phyloP scores from a whole-genome alignment of 352 stramenopile genomes.

The Phytophthora tubulina region DNA sequence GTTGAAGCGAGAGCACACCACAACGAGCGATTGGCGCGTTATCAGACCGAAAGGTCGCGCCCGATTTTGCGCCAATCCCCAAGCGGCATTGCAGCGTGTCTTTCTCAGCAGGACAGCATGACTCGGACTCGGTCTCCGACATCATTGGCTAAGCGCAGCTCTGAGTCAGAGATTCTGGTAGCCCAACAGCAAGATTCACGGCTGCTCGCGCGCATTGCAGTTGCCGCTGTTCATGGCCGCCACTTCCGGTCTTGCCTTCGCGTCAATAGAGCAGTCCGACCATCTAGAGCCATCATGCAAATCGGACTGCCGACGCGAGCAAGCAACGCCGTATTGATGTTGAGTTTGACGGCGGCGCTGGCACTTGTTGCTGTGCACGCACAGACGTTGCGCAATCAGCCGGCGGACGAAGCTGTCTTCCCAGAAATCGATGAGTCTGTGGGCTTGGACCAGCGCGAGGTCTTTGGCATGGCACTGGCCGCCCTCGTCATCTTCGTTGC shows the following conservation, averaged over 20 bases:
- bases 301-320: slow-evolving; percentile 4
- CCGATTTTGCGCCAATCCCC: slow-evolving; percentile 13
- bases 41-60: slow-evolving; percentile 21
- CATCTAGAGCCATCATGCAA: slow-evolving; percentile 4
- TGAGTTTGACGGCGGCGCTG: not conserved
- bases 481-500: slow-evolving; percentile 88
- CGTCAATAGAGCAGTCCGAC: not conserved
- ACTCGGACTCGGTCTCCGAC: slow-evolving; percentile 9
- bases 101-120: not conserved
- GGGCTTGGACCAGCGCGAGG: slow-evolving; percentile 51
- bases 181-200: slow-evolving; percentile 19
- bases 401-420: slow-evolving; percentile 20
- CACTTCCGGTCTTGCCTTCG: slow-evolving; percentile 25
- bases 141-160: not conserved
- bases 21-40: slow-evolving; percentile 6
- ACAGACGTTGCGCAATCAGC: slow-evolving; percentile 24
- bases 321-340: not conserved
- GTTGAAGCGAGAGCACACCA: slow-evolving; percentile 5
- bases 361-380: slow-evolving; percentile 3
- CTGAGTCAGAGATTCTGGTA: not conserved
- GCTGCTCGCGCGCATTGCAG: slow-evolving; percentile 1
- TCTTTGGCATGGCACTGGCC: slow-evolving; percentile 58
- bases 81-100: slow-evolving; percentile 9
- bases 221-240: slow-evolving; percentile 3
- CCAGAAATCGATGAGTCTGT: slow-evolving; percentile 23